These are phyloP conservation scores for Sclerotinia nivalis DNA, from an alignment of 2,329 filamentous ascomycete genomes.

Conservation along the genomic window DNA sequence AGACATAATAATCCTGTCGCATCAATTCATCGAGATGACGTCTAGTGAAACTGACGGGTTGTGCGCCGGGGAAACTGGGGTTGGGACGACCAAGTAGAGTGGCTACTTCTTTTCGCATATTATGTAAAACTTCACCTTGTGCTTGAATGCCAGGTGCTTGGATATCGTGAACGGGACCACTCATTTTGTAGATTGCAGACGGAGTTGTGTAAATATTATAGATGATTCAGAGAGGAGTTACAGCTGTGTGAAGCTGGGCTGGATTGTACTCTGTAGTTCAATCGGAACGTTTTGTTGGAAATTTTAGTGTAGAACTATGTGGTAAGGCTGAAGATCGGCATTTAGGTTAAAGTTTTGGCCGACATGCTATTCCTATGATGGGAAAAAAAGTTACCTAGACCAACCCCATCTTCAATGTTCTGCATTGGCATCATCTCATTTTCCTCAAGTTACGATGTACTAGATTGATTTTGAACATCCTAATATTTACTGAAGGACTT, in stretches of 20 bases:
- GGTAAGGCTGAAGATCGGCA: slow-evolving; percentile 24
- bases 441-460: neutral
- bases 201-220: neutral
- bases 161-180: slow-evolving; percentile 43
- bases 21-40: slow-evolving; percentile 81
- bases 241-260: neutral
- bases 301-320: slow-evolving; percentile 7
- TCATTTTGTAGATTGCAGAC: slow-evolving; percentile 24
- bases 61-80: slow-evolving; percentile 79
- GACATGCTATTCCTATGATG: slow-evolving; percentile 1
- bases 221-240: neutral
- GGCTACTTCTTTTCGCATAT: slow-evolving; percentile 73
- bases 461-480: too few relatives aligned
- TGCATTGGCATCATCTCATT: neutral
- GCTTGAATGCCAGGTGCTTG: slow-evolving; percentile 66
- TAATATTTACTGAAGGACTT: too few relatives aligned
- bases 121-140: slow-evolving; percentile 57
- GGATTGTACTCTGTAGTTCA: neutral
- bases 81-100: slow-evolving; percentile 69
- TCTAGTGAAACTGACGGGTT: slow-evolving; percentile 88
- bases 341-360: slow-evolving; percentile 1
- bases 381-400: neutral
- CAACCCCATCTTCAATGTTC: neutral
- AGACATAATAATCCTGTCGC: slow-evolving; percentile 88
- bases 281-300: neutral